Evolutionary conservation across 2,329 filamentous ascomycete species (phyloP).

Genomic region (Albifimbria verrucaria): DNA sequence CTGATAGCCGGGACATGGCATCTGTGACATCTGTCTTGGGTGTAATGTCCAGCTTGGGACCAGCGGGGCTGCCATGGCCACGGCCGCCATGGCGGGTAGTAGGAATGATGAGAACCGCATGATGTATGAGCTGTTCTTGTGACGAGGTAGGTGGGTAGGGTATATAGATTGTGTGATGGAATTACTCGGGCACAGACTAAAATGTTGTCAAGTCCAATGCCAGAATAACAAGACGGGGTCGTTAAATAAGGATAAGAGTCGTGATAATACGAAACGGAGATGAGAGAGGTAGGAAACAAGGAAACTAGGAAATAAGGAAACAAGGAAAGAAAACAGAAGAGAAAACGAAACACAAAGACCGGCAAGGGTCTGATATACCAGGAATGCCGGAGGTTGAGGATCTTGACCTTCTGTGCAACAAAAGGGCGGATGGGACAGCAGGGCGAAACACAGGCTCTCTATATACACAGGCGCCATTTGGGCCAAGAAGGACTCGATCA

Average conservation of each 20-base stretch:
- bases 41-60: constrained; percentile 33
- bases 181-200: constrained; percentile 4
- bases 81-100: constrained; percentile 40
- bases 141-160: neutral
- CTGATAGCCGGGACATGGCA: constrained; percentile 46
- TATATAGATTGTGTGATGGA: constrained; percentile 3
- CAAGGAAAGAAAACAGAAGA: constrained; percentile 11
- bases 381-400: neutral
- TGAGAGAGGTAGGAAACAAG: constrained; percentile 21
- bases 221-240: neutral
- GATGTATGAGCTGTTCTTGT: constrained; percentile 18
- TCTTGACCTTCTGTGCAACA: neutral
- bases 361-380: neutral
- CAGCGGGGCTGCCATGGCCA: constrained; percentile 45
- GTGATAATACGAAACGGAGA: constrained; percentile 6
- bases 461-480: constrained; percentile 2
- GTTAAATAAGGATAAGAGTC: neutral
- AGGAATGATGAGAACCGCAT: constrained; percentile 52
- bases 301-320: constrained; percentile 11
- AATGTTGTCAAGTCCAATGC: constrained; percentile 5
- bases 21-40: constrained; percentile 32
- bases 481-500: neutral
- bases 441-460: constrained; percentile 14
- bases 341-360: constrained; percentile 1
- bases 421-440: neutral